Evolutionary conservation across 768 basidiomycete species (phyloP).

Genomic region (Termitomyces sp.): DNA sequence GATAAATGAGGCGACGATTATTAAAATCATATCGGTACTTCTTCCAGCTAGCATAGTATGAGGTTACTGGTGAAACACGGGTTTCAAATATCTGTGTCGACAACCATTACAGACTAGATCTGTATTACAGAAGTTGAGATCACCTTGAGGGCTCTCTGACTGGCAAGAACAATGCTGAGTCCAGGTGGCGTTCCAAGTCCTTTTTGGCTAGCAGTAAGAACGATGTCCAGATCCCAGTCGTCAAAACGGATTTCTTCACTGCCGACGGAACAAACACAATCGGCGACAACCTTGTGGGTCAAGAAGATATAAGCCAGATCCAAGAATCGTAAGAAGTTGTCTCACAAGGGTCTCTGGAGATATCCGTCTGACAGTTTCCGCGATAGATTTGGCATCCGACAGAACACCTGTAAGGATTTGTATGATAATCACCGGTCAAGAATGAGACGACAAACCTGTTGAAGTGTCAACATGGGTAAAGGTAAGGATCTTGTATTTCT

Average conservation of each 20-base stretch:
- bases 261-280: constrained; percentile 95
- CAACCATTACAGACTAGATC: background rate
- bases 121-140: background rate
- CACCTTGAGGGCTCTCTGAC: constrained; percentile 71
- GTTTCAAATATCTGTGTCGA: constrained; percentile 45
- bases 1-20: background rate
- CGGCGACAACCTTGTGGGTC: constrained; percentile 61
- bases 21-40: constrained; percentile 36
- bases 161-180: constrained; percentile 79
- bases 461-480: constrained; percentile 97
- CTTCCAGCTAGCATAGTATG: constrained; percentile 90
- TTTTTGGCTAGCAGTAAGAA: constrained; percentile 84
- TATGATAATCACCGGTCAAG: background rate
- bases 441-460: constrained; percentile 39
- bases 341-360: constrained; percentile 82
- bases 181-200: constrained; percentile 94
- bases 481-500: constrained; percentile 85
- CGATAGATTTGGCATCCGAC: constrained; percentile 75
- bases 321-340: constrained; percentile 1
- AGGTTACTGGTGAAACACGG: constrained; percentile 57
- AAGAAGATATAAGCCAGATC: constrained; percentile 1
- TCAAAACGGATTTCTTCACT: constrained; percentile 95
- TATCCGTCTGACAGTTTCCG: constrained; percentile 61
- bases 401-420: constrained; percentile 56
- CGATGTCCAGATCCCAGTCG: constrained; percentile 87